Base-by-base conservation (phyloP, 495 filamentous ascomycete genomes). In the Penicillium riverlandense region DNA sequence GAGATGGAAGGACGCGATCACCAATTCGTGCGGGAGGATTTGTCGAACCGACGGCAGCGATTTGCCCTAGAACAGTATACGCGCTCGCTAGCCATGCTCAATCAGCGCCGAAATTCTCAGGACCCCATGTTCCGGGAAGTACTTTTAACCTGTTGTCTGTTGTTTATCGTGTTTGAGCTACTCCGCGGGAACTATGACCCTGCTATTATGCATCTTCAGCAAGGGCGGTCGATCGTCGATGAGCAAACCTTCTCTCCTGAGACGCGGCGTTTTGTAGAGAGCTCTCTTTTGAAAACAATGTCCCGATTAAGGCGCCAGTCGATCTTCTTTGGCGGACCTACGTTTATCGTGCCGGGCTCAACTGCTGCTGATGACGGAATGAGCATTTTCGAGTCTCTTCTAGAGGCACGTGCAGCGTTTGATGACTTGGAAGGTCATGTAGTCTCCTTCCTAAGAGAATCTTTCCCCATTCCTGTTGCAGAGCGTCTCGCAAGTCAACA, bases 81-180 rank as follows among this genome's bases (percentile, higher is more conserved):
- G 10, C 42, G 55, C 2, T 46, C 55, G 1, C 28, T 55, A 33
- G 40, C 40, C 15, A 8, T 38, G 5, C 22, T 59, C 36, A 53
- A 47, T 36, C 33, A 37, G 27, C 52, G 52, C 5, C 47, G 39
- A 10, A 32, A 45, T 13, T 51, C 47, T 8, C 43, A 52, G 1
- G 56, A 59, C 37, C 49, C 53, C 9, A 44, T 50, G 16, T 14
- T 59, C 11, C 44, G 41, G 12, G 49, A 53, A 8, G 49, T 59
- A 11, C 37, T 48, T 9, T 31, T 59, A 32, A 44, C 47, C 2
- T 53, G 56, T 41, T 59, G 52, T 38, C 37, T 59, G 8, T 36
- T 59, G 2, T 59, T 55, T 37, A 47, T 59, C n/a, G 11, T 48
- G 3, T 44, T 44, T 37, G 56, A 59, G 27, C 32, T 53, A 13